A percentile compares a stretch with the other conserved stretches of the same genome.
These are phyloP conservation scores for Thalassiosira hispida DNA, from an alignment of 352 stramenopile genomes.

Conservation along the genomic window DNA sequence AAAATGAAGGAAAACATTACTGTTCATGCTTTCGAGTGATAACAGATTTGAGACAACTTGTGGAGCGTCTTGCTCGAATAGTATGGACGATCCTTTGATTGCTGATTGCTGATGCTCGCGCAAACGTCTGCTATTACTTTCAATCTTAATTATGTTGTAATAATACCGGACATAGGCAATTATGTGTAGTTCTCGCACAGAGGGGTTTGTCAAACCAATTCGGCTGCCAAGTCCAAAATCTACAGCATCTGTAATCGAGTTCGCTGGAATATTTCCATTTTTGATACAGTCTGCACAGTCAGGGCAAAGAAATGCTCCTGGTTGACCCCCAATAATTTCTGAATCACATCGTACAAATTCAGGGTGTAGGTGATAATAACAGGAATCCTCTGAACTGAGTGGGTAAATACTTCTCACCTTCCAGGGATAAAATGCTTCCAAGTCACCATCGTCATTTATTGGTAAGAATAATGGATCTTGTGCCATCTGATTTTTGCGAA, in stretches of 20 bases:
- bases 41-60: slow-evolving; percentile 19
- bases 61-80: slow-evolving; percentile 27
- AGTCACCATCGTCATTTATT: background rate
- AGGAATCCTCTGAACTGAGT: background rate
- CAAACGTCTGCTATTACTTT: slow-evolving; percentile 20
- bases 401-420: background rate
- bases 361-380: slow-evolving; percentile 9
- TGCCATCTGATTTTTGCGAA: background rate
- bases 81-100: slow-evolving; percentile 22
- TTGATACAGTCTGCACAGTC: slow-evolving; percentile 9
- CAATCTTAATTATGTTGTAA: slow-evolving; percentile 29
- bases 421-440: background rate
- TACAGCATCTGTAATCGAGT: slow-evolving; percentile 4
- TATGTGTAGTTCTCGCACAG: slow-evolving; percentile 21
- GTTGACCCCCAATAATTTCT: background rate
- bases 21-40: slow-evolving; percentile 21
- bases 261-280: background rate
- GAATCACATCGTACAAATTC: background rate
- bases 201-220: slow-evolving; percentile 4
- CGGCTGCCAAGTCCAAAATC: slow-evolving; percentile 24
- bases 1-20: slow-evolving; percentile 28
- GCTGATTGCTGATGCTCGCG: slow-evolving; percentile 13
- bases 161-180: slow-evolving; percentile 16
- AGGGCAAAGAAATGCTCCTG: background rate
- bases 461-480: background rate